Evolutionary conservation across 371 early-diverging fungal species (phyloP), one percentile per base, ranked within the genome.

Genomic region (Circinella minor): DNA sequence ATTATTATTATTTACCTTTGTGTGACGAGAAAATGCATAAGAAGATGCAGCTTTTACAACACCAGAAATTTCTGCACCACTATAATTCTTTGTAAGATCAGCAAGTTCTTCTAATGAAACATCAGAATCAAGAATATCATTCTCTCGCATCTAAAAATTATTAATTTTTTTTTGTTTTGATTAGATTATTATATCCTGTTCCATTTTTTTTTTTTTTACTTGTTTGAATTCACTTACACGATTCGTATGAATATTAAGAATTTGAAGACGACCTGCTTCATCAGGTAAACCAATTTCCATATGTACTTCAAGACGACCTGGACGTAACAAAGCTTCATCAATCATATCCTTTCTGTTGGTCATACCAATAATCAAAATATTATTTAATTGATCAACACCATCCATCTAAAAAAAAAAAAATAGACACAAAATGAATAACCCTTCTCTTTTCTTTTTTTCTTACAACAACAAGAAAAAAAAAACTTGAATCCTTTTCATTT

Each of bases 271-370:
- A 18, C 97, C 98, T 4, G 85, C 74, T 75, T 95, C 95, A 81
- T 99, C 98, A 13, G 99, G 98, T 55, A 98, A 80, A 13, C 93
- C 93, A 69, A 99, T 94, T 78, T 98, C 97, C 90, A 99, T 93
- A 68, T 98, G 97, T 0, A 98, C 96, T 80, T 99, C 99, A 71
- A 99, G 83, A 82, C 99, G 94, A 34, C 98, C 99, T 37, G 99
- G 99, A 74, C 99, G 95, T 65, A 99, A 80, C 71, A 99, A 79
- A 3, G 99, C 99, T 74, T 97, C 98, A 80, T 98, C 99, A 67
- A 97, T 96, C 92, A 99, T 95, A 74, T 99, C 99, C 72, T 98
- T 93, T 72, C 99, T 87, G 82, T 99, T 99, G 51, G 99, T 99
- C 95, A 99, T 99, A 74, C 97, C 99, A 69, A 99, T 97, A 55